Evolutionary conservation across 2,329 filamentous ascomycete genomes (phyloP), one percentile per base, ranked within the genome.

Genomic region (Alternaria atra): DNA sequence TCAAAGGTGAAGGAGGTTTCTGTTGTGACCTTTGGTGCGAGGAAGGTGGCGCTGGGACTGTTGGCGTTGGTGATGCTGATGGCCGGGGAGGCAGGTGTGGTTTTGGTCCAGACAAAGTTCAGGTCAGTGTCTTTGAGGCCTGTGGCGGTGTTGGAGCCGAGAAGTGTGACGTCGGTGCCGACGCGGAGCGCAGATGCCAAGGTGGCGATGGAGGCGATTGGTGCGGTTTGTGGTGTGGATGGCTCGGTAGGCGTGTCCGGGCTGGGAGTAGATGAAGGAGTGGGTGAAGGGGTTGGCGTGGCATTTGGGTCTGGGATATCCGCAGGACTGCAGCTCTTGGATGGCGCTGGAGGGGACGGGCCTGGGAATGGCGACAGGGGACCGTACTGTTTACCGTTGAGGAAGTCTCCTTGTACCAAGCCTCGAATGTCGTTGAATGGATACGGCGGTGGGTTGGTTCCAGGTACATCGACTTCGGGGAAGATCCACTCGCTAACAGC

Each of bases 401-500:
- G 55, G 61, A 69, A 70, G 29, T 74, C 70, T 30, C 74, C 74
- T 32, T 76, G 64, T 2, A 73, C 70, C 7, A 82, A 70, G 34
- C 74, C 72, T 29, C 68, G 67, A 57, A 82, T 81, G 52, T 78
- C 73, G 3, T n/a, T 56, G 62, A 76, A 77, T 12, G 54, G 53
- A 47, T 64, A 64, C 9, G 73, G 61, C 12, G 69, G 70, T 13
- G 71, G 63, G 73, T 75, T 60, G 60, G 73, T 66, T 65, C 81
- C 81, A n/a, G 80, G 81, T 3, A 73, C 68, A 17, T 77, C 71
- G 17, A 77, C 70, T 62, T 82, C 81, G 9, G 81, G 80, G 67
- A 79, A 80, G 63, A 82, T 81, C 79, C 79, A 82, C 58, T 82
- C 80, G 4, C 71, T 73, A 5, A 82, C 80, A 12, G 81, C 76